Evolutionary conservation across 169 alveolate genomes (phyloP), one percentile per base, ranked within the genome.

Genomic region (Condylostoma magnum): DNA sequence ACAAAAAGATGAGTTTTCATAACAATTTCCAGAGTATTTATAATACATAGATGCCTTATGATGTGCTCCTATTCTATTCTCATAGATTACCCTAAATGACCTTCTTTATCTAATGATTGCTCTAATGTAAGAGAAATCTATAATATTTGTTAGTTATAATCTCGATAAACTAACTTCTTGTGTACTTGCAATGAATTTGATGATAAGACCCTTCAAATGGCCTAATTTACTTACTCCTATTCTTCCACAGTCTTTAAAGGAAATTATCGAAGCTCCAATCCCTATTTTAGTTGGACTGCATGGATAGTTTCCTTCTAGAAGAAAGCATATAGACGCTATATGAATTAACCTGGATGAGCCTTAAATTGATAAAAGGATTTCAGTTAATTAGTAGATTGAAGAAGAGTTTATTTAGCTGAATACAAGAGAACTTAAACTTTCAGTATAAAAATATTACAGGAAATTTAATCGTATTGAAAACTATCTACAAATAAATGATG

Each of bases 131-230:
- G 75, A 66, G 47, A 66, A 66, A 6, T 46, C 65, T 1, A 47
- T 66, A 22, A 63, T 66, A 18, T 47, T 66, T 43, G 58, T 41
- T 1, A 28, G 53, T 15, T 20, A 47, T 6, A 66, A 66, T 30
- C 15, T 44, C 12, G 44, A 48, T 8, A 25, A 46, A 18, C 48
- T 66, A 22, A 66, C 53, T 18, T 46, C 65, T 44, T 41, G 65
- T 66, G 63, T 66, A 27, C 28, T 66, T 6, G 75, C 51, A 31
- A 6, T 66, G 4, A n/a, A 12, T 25, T 18, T 48, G 10, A 18
- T 66, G 8, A 27, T 66, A 6, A 15, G 75, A 44, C 75, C 75
- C 0, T 66, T 66, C 31, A 66, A 47, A 30, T 66, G 75, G 75
- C 75, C 75, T 10, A 18, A 66, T 47, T 22, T 47, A 10, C 10